Conservation (phyloP, 2,329 filamentous ascomycete species). For the Thielaviopsis euricoi region DNA sequence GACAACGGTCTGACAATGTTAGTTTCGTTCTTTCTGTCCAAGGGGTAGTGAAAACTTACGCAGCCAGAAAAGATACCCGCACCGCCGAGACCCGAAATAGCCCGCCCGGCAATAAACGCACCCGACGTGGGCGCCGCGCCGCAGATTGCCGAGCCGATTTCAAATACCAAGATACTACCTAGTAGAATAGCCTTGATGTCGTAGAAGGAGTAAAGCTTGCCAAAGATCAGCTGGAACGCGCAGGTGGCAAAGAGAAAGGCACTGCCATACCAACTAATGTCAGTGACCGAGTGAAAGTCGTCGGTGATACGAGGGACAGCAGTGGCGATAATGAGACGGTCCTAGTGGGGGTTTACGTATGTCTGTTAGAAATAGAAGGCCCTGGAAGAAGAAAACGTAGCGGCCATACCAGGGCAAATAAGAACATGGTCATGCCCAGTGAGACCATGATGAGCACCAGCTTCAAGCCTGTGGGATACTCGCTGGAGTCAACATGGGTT, state of each 20-base stretch:
- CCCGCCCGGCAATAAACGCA: conserved; percentile 23
- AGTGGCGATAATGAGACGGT: conserved; percentile 22
- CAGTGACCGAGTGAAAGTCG: conserved; percentile 17
- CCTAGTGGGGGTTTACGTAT: conserved; percentile 12
- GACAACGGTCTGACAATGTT: conserved; percentile 9
- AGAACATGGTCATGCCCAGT: too few species aligned
- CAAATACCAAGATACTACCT: conserved; percentile 14
- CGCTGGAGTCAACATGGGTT: too few species aligned
- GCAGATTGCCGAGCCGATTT: conserved; percentile 18
- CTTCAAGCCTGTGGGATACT: too few species aligned
- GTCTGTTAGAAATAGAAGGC: background rate
- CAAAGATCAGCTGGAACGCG: conserved; percentile 18
- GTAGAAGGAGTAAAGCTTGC: conserved; percentile 18
- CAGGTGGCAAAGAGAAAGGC: conserved; percentile 18
- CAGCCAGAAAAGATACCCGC: conserved; percentile 21
- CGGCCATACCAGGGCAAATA: too few species aligned
- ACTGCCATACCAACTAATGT: conserved; percentile 19
- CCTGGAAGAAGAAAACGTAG: too few species aligned
- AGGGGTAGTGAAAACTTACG: conserved; percentile 5
- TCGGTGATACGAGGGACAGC: conserved; percentile 18
- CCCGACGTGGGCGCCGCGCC: conserved; percentile 19
- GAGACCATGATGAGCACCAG: too few species aligned
- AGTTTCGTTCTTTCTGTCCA: too few species aligned
- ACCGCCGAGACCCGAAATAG: conserved; percentile 21
- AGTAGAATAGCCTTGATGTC: conserved; percentile 15